These are phyloP conservation scores for Colletotrichum eremochloae DNA, from an alignment of 2,329 filamentous ascomycete species.

Conservation along the genomic window DNA sequence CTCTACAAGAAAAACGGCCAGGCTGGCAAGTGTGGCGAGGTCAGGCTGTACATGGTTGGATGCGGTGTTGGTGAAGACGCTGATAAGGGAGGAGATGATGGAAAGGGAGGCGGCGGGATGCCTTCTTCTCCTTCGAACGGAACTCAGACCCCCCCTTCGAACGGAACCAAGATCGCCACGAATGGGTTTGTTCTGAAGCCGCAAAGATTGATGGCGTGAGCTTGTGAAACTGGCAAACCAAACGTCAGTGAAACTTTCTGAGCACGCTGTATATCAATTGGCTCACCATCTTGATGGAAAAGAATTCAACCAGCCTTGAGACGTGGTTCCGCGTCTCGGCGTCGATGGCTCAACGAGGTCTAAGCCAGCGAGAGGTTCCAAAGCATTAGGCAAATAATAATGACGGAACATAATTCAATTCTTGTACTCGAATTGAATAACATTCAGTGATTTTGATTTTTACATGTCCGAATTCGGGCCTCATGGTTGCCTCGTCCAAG, in stretches of 20 bases:
- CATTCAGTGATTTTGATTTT: neutral
- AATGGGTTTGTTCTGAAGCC: neutral
- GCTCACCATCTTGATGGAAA: neutral
- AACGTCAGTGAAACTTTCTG: neutral
- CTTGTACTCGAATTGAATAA: neutral
- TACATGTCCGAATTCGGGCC: neutral
- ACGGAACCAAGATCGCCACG: neutral
- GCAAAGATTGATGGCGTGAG: neutral
- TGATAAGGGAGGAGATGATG: neutral
- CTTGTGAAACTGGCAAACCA: neutral
- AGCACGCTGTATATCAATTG: neutral
- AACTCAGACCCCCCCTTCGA: neutral
- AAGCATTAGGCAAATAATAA: neutral
- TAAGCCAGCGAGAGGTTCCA: neutral
- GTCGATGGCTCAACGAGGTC: neutral
- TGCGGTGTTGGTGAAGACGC: slow-evolving; percentile 3
- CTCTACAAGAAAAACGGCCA: slow-evolving; percentile 61
- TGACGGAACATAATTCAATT: neutral
- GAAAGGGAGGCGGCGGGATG: neutral
- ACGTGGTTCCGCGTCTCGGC: neutral
- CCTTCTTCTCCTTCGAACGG: neutral
- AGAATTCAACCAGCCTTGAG: neutral
- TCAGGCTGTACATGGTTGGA: slow-evolving; percentile 54
- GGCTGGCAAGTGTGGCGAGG: slow-evolving; percentile 60
- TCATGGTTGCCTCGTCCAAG: neutral